Evolutionary conservation across 108 stramenopile genomes (phyloP).

Genomic region (Pseudonitzschia multistriata): DNA sequence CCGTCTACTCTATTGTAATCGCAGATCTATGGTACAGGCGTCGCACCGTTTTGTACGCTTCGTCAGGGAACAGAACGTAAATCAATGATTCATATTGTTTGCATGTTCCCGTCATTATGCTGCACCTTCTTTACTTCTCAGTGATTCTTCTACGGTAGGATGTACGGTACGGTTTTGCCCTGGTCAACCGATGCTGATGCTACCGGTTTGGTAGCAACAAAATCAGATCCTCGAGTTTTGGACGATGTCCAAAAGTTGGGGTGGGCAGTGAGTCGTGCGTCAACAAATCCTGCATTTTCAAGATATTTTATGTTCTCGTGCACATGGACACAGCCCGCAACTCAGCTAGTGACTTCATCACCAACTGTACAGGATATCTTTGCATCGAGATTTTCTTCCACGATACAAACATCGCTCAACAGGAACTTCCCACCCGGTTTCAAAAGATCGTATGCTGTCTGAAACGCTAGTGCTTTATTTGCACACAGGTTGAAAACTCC

Average conservation of each 20-base stretch:
- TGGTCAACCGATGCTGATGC: not conserved
- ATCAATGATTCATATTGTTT: too few relatives aligned
- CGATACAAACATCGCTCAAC: constrained; percentile 9
- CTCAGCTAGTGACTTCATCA: constrained; percentile 1
- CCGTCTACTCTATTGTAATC: too few relatives aligned
- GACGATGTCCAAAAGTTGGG: not conserved
- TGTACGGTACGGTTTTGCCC: too few relatives aligned
- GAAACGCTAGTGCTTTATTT: constrained; percentile 59
- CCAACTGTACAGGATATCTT: not conserved
- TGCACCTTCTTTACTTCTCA: too few relatives aligned
- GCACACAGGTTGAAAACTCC: constrained; percentile 82
- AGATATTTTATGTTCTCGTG: not conserved
- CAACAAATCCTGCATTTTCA: not conserved
- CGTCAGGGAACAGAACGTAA: too few relatives aligned
- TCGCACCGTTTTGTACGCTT: too few relatives aligned
- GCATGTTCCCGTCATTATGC: too few relatives aligned
- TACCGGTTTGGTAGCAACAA: not conserved
- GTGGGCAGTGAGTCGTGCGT: not conserved
- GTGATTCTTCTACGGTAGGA: too few relatives aligned
- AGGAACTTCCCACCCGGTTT: constrained; percentile 18
- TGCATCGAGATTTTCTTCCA: not conserved
- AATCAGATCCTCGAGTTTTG: not conserved
- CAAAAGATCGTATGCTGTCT: not conserved
- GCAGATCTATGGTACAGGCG: too few relatives aligned
- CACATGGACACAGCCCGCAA: constrained; percentile 1